Evolutionary conservation across 257 asterid genomes (phyloP), one percentile per base, ranked within the genome.

Genomic region (Apocynum venetum): DNA sequence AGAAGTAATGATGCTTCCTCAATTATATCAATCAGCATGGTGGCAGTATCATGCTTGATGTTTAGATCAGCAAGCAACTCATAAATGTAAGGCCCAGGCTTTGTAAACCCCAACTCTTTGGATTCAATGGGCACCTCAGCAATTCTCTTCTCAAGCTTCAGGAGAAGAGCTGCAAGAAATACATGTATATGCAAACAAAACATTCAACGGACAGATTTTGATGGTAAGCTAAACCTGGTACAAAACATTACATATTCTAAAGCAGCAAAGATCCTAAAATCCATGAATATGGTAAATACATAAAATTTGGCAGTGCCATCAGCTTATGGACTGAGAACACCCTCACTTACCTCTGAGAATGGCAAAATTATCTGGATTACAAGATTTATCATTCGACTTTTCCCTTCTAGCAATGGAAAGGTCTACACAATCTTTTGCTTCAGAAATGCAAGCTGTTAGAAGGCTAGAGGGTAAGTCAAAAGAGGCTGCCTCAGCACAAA

Each of bases 401-500:
- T 93, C 96, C 84, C 96, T 87, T 86, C 99, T 89, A 69, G 87
- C 63, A 78, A 84, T 79, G 14, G 94, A 85, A 87, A 93, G 93
- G 82, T 93, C 97, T 61, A 83, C 81, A 76, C 99, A 95, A 40
- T 65, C 91, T 84, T 93, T 84, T 75, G 98, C 98, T 77, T 95
- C 99, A 73, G 98, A 80, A 80, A 93, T 89, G 85, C 99, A 95
- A 84, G 98, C 96, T 48, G 93, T 83, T 82, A 95, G 86, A 75
- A 93, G 98, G 76, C 94, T 79, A 64, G 97, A 85, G 43, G 98
- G 90, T 78, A 95, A 89, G 84, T 95, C 99, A 88, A 95, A 93
- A 69, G 99, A 95, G 82, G 99, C 98, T 71, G 99, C 99, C 77
- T 95, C 98, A 80, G 99, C 97, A 79, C 99, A 95, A 71, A 93